Evolutionary conservation across 257 asterid species (phyloP).

Genomic region (Mitragyna speciosa): DNA sequence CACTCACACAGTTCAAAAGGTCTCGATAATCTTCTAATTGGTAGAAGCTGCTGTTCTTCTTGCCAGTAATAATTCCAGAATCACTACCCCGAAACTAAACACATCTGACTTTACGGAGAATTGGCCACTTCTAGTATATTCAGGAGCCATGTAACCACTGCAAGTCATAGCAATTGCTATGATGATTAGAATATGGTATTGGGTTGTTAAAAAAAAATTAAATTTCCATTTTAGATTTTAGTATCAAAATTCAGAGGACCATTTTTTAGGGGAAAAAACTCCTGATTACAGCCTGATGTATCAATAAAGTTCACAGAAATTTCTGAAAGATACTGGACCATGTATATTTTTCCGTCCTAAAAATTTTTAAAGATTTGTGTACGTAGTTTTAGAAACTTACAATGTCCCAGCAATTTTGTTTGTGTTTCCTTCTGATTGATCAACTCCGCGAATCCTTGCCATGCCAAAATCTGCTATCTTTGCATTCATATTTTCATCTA

Average conservation of each 20-base stretch:
- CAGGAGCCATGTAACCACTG: conserved; percentile 43
- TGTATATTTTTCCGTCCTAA: no score
- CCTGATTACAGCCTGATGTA: no score
- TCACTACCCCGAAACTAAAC: conserved; percentile 33
- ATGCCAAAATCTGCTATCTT: conserved; percentile 35
- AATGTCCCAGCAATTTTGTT: conserved; percentile 28
- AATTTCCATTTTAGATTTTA: background rate
- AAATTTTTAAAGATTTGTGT: background rate
- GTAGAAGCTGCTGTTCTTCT: conserved; percentile 25
- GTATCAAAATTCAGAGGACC: no score
- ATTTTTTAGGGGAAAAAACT: no score
- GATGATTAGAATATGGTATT: background rate
- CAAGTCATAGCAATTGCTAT: background rate
- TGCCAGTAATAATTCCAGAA: conserved; percentile 32
- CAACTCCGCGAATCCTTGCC: conserved; percentile 23
- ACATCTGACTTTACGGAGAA: conserved; percentile 39
- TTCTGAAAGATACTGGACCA: no score
- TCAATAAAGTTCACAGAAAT: no score
- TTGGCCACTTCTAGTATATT: conserved; percentile 26
- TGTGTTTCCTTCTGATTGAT: conserved; percentile 24
- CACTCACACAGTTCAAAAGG: conserved; percentile 33
- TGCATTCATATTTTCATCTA: conserved; percentile 27
- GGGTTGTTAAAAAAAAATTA: no score
- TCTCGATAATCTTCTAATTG: conserved; percentile 7
- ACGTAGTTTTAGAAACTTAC: conserved; percentile 5